Conservation (phyloP, 1,139 yeast genomes). For the Suhomyces bokatorum region DNA sequence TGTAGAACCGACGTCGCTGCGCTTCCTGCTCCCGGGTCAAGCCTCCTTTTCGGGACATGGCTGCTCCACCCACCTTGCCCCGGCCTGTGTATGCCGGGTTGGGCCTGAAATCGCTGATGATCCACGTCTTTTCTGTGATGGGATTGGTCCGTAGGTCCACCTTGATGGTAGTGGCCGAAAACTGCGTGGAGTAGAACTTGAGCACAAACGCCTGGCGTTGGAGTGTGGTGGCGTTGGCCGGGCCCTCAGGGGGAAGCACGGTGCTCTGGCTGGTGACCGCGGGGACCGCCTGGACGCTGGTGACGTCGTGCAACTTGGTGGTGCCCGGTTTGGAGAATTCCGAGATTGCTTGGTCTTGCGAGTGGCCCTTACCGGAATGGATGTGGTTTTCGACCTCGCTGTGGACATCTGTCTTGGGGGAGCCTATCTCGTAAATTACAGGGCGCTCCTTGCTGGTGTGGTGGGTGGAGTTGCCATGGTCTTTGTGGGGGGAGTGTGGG, state of each 20-base stretch:
- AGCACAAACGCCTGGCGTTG: slow-evolving; percentile 34
- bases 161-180: slow-evolving; percentile 19
- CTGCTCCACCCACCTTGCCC: slow-evolving; percentile 11
- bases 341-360: too few species aligned
- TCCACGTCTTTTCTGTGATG: slow-evolving; percentile 33
- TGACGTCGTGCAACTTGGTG: neutral
- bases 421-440: too few species aligned
- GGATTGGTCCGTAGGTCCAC: slow-evolving; percentile 30
- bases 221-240: slow-evolving; percentile 20
- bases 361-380: too few species aligned
- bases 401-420: too few species aligned
- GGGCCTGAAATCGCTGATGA: slow-evolving; percentile 46
- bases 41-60: slow-evolving; percentile 27
- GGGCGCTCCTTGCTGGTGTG: too few species aligned
- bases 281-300: neutral
- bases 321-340: too few species aligned
- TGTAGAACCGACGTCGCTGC: slow-evolving; percentile 30
- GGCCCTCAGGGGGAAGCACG: slow-evolving; percentile 6
- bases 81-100: slow-evolving; percentile 31
- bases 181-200: slow-evolving; percentile 26
- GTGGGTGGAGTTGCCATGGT: too few species aligned
- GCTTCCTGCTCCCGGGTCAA: slow-evolving; percentile 33
- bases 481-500: too few species aligned
- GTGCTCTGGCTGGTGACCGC: neutral
- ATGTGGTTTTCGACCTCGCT: too few species aligned